Percentiles rank a stretch among this genome's conserved stretches.
Conservation (phyloP, 352 stramenopile species). For the Globisporangium rhizosaccharum region DNA sequence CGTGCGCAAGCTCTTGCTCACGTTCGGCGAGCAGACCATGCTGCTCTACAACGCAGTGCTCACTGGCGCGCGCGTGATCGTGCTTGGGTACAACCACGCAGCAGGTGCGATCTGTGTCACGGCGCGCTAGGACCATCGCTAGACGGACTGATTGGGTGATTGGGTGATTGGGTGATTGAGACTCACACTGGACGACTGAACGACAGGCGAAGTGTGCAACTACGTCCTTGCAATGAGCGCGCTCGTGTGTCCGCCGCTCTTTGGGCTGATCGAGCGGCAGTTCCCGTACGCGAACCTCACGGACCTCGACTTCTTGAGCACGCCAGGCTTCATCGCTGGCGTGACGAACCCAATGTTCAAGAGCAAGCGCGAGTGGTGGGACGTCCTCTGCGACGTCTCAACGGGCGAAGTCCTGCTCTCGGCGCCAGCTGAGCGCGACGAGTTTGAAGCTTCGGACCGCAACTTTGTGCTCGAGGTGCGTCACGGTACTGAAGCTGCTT, state of each 20-base stretch:
- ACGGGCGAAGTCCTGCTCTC: conserved; percentile 73
- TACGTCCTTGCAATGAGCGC: conserved; percentile 82
- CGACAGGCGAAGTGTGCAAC: conserved; percentile 73
- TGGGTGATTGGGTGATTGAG: background rate
- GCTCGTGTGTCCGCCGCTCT: conserved; percentile 77
- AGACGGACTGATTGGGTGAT: background rate
- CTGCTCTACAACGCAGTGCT: conserved; percentile 84
- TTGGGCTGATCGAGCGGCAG: conserved; percentile 72
- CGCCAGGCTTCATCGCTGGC: conserved; percentile 83
- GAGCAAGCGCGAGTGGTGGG: conserved; percentile 88
- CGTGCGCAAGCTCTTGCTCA: conserved; percentile 59
- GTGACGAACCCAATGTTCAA: conserved; percentile 93
- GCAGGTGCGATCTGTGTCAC: conserved; percentile 26
- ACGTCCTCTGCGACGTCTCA: conserved; percentile 86
- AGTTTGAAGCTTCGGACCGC: conserved; percentile 62
- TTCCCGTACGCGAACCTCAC: conserved; percentile 88
- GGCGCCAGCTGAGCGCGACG: conserved; percentile 54
- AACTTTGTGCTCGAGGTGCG: conserved; percentile 70
- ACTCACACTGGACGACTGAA: background rate
- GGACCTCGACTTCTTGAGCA: conserved; percentile 82
- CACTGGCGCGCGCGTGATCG: conserved; percentile 66
- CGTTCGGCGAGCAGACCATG: conserved; percentile 84
- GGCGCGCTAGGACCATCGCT: too few species aligned
- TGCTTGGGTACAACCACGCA: conserved; percentile 80
- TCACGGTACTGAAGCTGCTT: background rate